Evolutionary conservation across 2,329 filamentous ascomycete genomes (phyloP).

Genomic region (Daldinia sp.): DNA sequence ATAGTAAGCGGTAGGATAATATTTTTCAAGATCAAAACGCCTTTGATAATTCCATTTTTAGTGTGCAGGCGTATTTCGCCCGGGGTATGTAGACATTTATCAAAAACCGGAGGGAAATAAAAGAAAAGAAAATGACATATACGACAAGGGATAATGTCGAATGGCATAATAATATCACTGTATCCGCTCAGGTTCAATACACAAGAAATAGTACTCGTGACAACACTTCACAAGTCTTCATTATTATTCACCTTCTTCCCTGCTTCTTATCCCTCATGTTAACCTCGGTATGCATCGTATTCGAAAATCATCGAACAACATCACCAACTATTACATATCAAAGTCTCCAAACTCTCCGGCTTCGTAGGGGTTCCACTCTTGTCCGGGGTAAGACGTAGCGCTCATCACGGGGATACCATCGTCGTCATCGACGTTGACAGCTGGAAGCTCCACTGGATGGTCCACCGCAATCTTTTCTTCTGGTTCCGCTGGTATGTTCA

Average conservation of each 20-base stretch:
- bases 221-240: neutral
- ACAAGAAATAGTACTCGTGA: neutral
- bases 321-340: slow-evolving; percentile 10
- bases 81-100: slow-evolving; percentile 21
- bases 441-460: slow-evolving; percentile 43
- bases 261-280: neutral
- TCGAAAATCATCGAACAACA: neutral
- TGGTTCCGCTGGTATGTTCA: slow-evolving; percentile 35
- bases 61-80: slow-evolving; percentile 1
- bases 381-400: slow-evolving; percentile 63
- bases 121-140: slow-evolving; percentile 6
- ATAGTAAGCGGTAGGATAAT: neutral
- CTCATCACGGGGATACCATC: slow-evolving; percentile 59
- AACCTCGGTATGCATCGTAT: neutral
- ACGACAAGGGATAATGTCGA: neutral
- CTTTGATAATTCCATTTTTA: neutral
- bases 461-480: slow-evolving; percentile 52
- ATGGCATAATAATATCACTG: neutral
- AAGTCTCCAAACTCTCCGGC: slow-evolving; percentile 48
- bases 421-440: slow-evolving; percentile 49
- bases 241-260: neutral
- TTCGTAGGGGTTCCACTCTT: slow-evolving; percentile 61
- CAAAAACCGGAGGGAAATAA: neutral
- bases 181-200: neutral
- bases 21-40: neutral